Evolutionary conservation across 306 rosid genomes (phyloP), one percentile per base, ranked within the genome.

Genomic region (Cajanus cajan): DNA sequence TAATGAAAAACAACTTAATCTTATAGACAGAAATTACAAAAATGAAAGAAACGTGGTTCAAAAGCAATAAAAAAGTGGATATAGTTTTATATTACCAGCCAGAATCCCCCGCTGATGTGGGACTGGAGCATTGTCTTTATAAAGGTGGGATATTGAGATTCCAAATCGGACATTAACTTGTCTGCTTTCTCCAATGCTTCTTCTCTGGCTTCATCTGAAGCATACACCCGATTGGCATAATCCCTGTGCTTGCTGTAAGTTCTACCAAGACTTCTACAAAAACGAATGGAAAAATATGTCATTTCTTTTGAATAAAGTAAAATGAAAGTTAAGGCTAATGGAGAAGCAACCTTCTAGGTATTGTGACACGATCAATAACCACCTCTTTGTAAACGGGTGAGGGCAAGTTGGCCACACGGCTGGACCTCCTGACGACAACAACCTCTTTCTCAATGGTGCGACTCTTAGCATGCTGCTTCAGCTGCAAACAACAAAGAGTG

Each of bases 31-130:
- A 9, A 14, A 45, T 13, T n/a, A 12, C n/a, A 47, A 5, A 47
- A 47, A 47, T 11, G 47, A 13, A n/a, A n/a, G n/a, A n/a, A n/a
- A n/a, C n/a, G n/a, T n/a, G n/a, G n/a, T n/a, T n/a, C n/a, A n/a
- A n/a, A n/a, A n/a, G n/a, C n/a, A n/a, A n/a, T n/a, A n/a, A n/a
- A n/a, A n/a, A n/a, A n/a, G n/a, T 47, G 19, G 2, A 40, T 10
- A 44, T 13, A 44, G 58, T 8, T 4, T 7, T 1, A 19, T 4
- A 66, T 66, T 87, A 94, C 97, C 94, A 92, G 91, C 98, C 98
- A 92, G 68, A 90, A 94, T 45, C 97, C 97, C 25, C 98, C 98
- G 31, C 87, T 88, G 9, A 94, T 84, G 80, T 92, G 97, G 3
- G 98, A 92, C 55, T 70, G 96, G 19, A 94, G 96, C 97, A 94